Base-by-base conservation (phyloP, 371 early-diverging fungal genomes). In the Rhizoclosmatium hyalinum region DNA sequence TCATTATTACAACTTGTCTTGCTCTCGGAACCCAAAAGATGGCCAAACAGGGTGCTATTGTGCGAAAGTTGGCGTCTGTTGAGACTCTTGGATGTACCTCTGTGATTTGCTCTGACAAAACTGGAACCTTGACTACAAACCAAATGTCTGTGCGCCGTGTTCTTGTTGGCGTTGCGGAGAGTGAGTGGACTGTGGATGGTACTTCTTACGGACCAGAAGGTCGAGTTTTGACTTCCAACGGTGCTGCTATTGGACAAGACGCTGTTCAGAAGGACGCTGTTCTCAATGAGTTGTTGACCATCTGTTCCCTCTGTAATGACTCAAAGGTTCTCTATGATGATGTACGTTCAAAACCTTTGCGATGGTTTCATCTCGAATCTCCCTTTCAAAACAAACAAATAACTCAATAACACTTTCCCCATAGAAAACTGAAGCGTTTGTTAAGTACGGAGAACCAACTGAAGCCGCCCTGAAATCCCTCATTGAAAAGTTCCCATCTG, bases 41-140 rank as follows among this genome's bases (percentile, higher is more conserved):
- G 99, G 98, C 98, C 63, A 90, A 91, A 66, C 91, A 95, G 82
- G 93, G 95, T 72, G 98, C 98, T n/a, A 96, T 99, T 77, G 97
- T 98, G 19, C 90, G 98, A 45, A 91, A 91, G 67, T 85, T 99
- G 63, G 94, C 94, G 42, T 91, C 91, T 45, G 97, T 98, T 47
- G 99, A 99, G 85, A 98, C 98, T 0, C 88, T 99, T 56, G 98
- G 99, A 14, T 96, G 98, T 86, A 96, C 96, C 14, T 92, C 91
- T 72, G 95, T 98, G 56, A 96, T 99, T 80, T 98, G 98, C 85
- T 95, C 96, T 19, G 99, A 98, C 87, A 99, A 99, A 85, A 99
- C 99, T 4, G 99, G 99, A 61, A 99, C 99, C 45, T 88, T 99
- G 78, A 99, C 99, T n/a, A 97, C 97, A 45, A 97, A 96, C 83